Conservation (phyloP, 768 basidiomycete species). For the Sporobolomyces phaffii region DNA sequence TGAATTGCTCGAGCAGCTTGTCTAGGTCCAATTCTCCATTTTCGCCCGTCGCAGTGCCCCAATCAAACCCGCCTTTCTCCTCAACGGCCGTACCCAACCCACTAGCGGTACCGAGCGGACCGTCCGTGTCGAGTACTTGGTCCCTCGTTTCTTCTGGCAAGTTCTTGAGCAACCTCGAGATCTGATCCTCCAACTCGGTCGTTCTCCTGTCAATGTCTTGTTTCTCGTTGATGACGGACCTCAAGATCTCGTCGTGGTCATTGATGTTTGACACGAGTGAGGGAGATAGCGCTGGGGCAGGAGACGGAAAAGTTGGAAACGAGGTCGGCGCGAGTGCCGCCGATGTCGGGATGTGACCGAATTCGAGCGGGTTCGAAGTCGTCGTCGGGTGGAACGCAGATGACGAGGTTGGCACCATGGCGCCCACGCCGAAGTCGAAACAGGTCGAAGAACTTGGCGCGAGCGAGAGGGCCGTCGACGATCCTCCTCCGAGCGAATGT, state of each 20-base stretch:
- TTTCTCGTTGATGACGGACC: slow-evolving; percentile 17
- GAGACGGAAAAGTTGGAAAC: background rate
- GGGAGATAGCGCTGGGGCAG: slow-evolving; percentile 10
- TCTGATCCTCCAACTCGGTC: slow-evolving; percentile 33
- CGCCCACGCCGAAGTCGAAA: background rate
- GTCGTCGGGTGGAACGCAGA: slow-evolving; percentile 1
- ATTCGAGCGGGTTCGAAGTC: slow-evolving; percentile 8
- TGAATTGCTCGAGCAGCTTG: slow-evolving; percentile 34
- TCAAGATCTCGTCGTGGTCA: background rate
- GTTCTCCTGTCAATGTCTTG: slow-evolving; percentile 29
- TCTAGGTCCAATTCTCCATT: slow-evolving; percentile 29
- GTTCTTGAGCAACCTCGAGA: slow-evolving; percentile 22
- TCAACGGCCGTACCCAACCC: slow-evolving; percentile 11
- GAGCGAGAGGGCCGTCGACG: background rate
- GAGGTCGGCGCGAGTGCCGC: background rate
- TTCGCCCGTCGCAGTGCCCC: background rate
- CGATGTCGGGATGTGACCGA: background rate
- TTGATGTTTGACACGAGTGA: slow-evolving; percentile 9
- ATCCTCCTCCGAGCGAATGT: background rate
- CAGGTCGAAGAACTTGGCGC: background rate
- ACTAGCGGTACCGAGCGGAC: slow-evolving; percentile 2
- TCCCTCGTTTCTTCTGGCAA: slow-evolving; percentile 31
- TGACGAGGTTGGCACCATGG: background rate
- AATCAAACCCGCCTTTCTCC: slow-evolving; percentile 8
- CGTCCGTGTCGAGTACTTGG: slow-evolving; percentile 12